Base-by-base conservation (phyloP, 345 rosid species). In the Gossypium sturtianum region DNA sequence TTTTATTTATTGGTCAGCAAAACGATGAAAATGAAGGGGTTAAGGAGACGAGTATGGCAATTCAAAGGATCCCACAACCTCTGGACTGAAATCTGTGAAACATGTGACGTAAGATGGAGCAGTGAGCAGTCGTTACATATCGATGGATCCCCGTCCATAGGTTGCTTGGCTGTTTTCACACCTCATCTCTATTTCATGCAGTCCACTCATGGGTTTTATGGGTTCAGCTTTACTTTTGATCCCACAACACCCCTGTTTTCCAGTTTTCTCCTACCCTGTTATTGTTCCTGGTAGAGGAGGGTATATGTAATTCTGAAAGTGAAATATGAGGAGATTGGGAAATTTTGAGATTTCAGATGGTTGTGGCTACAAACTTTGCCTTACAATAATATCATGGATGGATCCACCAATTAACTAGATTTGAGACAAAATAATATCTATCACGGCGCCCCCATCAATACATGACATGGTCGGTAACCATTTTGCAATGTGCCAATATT, bases 341-440 rank as follows among this genome's bases (percentile, higher is more conserved):
- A 64, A 27, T 45, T 45, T 66, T 64, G 20, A 29, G 23, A 45
- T 5, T 23, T 27, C 48, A 9, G 25, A 25, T 56, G 38, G 44
- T 17, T 66, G 59, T 77, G 76, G 76, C 72, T 57, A 64, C 25
- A 57, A 29, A 65, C 41, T 72, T 29, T 47, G 25, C 68, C 41
- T 34, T 34, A 1, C 41, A 34, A 34, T 20, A 15, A 47, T 11
- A 56, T 13, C 53, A 66, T 45, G 41, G 41, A 34, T 34, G 41
- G 41, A 34, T 34, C 41, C 41, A 34, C 41, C 68, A 1, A 64
- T 25, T 49, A n/a, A 64, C 5, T 9, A 10, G 51, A 4, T n/a
- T 41, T 48, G 13, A 41, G 51, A 43, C 69, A 63, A 63, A 61
- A 41, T 22, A n/a, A 64, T 41, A 41, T 41, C 23, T 7, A 41